These are phyloP conservation scores for Aplosporella prunicola DNA, from an alignment of 2,329 filamentous ascomycete genomes.

Conservation along the genomic window DNA sequence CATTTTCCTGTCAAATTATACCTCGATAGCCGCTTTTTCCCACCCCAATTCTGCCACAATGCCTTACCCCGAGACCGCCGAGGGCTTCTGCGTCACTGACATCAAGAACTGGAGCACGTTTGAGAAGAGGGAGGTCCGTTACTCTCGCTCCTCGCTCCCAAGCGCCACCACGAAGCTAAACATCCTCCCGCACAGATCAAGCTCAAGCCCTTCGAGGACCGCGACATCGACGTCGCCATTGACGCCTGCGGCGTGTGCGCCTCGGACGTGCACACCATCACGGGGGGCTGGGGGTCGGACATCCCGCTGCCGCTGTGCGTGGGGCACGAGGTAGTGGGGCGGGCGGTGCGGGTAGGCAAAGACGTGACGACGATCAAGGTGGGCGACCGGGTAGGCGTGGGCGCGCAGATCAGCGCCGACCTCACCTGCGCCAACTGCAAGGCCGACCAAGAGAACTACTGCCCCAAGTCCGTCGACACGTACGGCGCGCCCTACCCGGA, in stretches of 20 bases:
- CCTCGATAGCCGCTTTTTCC: neutral
- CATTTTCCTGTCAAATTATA: neutral
- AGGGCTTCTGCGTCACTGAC: constrained; percentile 40
- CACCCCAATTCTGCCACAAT: constrained; percentile 24
- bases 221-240: constrained; percentile 82
- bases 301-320: constrained; percentile 54
- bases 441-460: constrained; percentile 45
- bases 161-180: neutral
- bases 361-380: constrained; percentile 42
- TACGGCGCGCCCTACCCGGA: constrained; percentile 42
- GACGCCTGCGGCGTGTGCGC: constrained; percentile 47
- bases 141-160: neutral
- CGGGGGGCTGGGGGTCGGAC: constrained; percentile 54
- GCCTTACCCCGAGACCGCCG: constrained; percentile 43
- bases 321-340: constrained; percentile 51
- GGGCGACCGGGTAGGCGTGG: constrained; percentile 39
- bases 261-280: constrained; percentile 39
- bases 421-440: constrained; percentile 44
- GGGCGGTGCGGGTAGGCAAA: constrained; percentile 40
- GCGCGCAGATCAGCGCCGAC: constrained; percentile 41
- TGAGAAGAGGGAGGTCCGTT: constrained; percentile 44
- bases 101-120: constrained; percentile 55
- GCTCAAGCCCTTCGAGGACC: constrained; percentile 76
- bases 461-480: constrained; percentile 40
- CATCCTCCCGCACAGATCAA: constrained; percentile 48